These are phyloP conservation scores for Malbranchea zuffiana DNA, from an alignment of 2,329 filamentous ascomycete species.

Conservation along the genomic window DNA sequence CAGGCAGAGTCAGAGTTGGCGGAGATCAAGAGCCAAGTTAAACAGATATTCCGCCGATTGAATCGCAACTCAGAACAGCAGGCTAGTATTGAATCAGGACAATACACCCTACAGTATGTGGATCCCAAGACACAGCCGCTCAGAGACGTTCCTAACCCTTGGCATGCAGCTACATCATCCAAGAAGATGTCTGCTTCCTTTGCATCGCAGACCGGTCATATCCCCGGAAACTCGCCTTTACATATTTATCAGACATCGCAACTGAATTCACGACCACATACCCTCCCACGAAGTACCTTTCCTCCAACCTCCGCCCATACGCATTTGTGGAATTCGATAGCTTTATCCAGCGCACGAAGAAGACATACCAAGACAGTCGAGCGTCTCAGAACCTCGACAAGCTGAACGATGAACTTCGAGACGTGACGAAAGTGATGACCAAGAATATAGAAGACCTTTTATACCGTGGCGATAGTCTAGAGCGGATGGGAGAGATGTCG, in stretches of 20 bases:
- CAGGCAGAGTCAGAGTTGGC: conserved; percentile 62
- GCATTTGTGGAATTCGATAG: conserved; percentile 97
- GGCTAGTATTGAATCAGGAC: conserved; percentile 78
- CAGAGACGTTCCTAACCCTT: conserved; percentile 15
- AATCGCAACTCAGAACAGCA: conserved; percentile 82
- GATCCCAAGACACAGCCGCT: neutral
- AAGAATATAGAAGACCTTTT: conserved; percentile 98
- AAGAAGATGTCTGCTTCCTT: conserved; percentile 74
- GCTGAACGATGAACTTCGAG: conserved; percentile 90
- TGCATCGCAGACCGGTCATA: conserved; percentile 90
- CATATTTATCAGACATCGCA: conserved; percentile 86
- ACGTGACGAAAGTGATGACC: conserved; percentile 98
- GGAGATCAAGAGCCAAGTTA: conserved; percentile 83
- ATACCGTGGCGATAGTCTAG: conserved; percentile 85
- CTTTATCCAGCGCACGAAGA: conserved; percentile 86
- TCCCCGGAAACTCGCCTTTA: conserved; percentile 95
- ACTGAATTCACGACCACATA: conserved; percentile 87
- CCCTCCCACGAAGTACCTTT: conserved; percentile 59
- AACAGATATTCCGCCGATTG: conserved; percentile 78
- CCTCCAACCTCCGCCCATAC: conserved; percentile 70
- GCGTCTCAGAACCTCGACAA: conserved; percentile 88
- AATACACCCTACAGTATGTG: conserved; percentile 73
- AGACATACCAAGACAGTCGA: conserved; percentile 84
- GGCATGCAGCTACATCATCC: conserved; percentile 63
- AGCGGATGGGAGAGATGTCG: conserved; percentile 94